A percentile compares a stretch with the other conserved stretches of the same genome.
These are phyloP conservation scores for Tricholoma terreum DNA, from an alignment of 768 basidiomycete species.

Conservation along the genomic window DNA sequence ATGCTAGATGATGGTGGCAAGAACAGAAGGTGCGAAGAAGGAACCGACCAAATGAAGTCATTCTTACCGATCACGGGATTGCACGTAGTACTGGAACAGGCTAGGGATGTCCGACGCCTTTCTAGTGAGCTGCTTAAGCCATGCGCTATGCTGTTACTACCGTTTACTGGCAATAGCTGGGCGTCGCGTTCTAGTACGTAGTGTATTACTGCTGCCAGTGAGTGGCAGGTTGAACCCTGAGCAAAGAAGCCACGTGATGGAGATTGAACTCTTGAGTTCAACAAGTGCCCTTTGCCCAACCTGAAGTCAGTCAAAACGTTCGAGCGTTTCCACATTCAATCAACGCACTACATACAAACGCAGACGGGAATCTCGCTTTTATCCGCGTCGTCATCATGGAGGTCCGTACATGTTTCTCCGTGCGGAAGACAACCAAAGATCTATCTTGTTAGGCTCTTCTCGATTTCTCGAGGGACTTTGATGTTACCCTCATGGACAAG, in stretches of 20 bases:
- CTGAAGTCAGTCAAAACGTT: conserved; percentile 15
- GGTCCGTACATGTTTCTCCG: conserved; percentile 29
- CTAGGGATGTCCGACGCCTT: background rate
- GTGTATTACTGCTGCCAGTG: too few relatives aligned
- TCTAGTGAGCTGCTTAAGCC: background rate
- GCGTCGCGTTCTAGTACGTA: too few relatives aligned
- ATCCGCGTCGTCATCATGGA: conserved; percentile 41
- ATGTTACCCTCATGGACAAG: conserved; percentile 5
- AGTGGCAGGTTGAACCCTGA: conserved; percentile 1
- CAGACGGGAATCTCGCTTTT: conserved; percentile 7
- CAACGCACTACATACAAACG: conserved; percentile 5
- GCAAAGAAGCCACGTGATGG: conserved; percentile 24
- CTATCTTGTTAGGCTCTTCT: conserved; percentile 64
- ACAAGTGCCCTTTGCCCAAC: conserved; percentile 46
- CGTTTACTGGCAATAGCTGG: background rate
- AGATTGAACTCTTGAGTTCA: conserved; percentile 15
- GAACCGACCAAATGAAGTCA: too few relatives aligned
- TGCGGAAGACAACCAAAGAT: conserved; percentile 19
- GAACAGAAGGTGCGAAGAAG: too few relatives aligned
- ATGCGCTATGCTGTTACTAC: background rate
- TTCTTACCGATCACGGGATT: too few relatives aligned
- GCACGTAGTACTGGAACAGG: background rate
- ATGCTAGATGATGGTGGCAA: too few relatives aligned
- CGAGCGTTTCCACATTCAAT: conserved; percentile 10
- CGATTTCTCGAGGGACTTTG: conserved; percentile 37